Conservation (phyloP, 176 grass and related monocot genomes). For the Typha latifolia region DNA sequence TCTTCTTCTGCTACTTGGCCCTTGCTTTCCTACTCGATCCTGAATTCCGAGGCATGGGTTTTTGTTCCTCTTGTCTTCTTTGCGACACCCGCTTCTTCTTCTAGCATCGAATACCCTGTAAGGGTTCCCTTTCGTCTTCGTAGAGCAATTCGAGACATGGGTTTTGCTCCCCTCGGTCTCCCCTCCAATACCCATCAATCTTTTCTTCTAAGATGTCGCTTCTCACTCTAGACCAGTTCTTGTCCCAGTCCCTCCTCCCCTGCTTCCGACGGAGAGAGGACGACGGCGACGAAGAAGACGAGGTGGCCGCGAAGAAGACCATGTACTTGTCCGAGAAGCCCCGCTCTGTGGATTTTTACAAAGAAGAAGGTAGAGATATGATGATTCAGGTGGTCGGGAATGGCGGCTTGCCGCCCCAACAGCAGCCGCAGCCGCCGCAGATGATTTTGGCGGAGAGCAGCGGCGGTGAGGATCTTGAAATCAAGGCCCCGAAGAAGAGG, state of each 20-base stretch:
- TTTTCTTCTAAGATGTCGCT: slow-evolving; percentile 24
- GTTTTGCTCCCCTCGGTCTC: not conserved
- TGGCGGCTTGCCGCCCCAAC: slow-evolving; percentile 29
- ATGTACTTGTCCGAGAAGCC: slow-evolving; percentile 27
- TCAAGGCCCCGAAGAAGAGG: slow-evolving; percentile 77
- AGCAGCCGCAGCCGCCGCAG: slow-evolving; percentile 38
- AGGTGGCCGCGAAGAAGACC: not conserved
- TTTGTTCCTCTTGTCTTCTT: not conserved
- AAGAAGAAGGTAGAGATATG: slow-evolving; percentile 1
- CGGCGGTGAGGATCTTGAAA: slow-evolving; percentile 46
- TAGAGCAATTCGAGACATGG: slow-evolving; percentile 1
- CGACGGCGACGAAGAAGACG: slow-evolving; percentile 3
- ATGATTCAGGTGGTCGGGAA: slow-evolving; percentile 1
- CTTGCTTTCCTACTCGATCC: not conserved
- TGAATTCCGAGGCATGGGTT: not conserved
- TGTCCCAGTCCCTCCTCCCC: slow-evolving; percentile 10
- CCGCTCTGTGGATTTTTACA: slow-evolving; percentile 9
- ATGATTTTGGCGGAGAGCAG: slow-evolving; percentile 47
- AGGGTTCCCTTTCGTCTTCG: no score
- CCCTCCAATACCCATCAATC: not conserved
- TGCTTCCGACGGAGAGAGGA: slow-evolving; percentile 1
- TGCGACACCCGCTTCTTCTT: not conserved
- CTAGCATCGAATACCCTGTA: not conserved
- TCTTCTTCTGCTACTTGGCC: not conserved
- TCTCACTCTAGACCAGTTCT: slow-evolving; percentile 36